Evolutionary conservation across 2,329 filamentous ascomycete genomes (phyloP), one percentile per base, ranked within the genome.

Genomic region (Hysterium pulicare): DNA sequence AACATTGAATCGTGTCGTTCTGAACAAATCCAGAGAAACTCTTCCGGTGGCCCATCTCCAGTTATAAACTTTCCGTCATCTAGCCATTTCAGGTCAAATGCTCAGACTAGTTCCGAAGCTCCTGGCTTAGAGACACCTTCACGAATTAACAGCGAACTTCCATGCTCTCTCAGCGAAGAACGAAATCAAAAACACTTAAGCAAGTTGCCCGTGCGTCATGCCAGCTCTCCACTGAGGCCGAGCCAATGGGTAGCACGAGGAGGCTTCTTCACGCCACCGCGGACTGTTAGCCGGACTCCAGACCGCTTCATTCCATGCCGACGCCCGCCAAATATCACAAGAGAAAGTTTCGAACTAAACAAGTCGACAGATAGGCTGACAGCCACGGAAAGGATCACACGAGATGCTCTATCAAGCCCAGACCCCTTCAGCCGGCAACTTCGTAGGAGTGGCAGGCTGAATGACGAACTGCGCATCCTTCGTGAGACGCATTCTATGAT

Each of bases 221-320:
- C 50, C 15, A 61, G 55, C 44, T 66, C 58, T 35, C 62, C 62
- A 16, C 39, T 68, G 9, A 59, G 61, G 33, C 49, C 58, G 30
- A 61, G 61, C 41, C 62, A 65, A 47, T 61, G 58, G 54, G 46
- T 45, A 17, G 39, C 54, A 30, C 48, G 58, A 7, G 58, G 58
- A 11, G 58, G 62, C 5, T 22, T 51, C 1, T 33, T 58, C 23
- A 44, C 47, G 31, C 42, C 51, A 21, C 40, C 54, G 31, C 47
- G 51, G 33, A 52, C 47, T 36, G 42, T 45, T 30, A 50, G 51
- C 26, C 60, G 49, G 21, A 71, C 69, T 9, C 74, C 74, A 17
- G 82, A 85, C 59, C 73, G 82, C 21, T 85, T 83, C 55, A 74
- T 84, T 33, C 71, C 77, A 23, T 55, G 56, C 40, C 69, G 75